phyloP scores from a whole-genome alignment of 352 stramenopile species.

The Phytophthora citricola region DNA sequence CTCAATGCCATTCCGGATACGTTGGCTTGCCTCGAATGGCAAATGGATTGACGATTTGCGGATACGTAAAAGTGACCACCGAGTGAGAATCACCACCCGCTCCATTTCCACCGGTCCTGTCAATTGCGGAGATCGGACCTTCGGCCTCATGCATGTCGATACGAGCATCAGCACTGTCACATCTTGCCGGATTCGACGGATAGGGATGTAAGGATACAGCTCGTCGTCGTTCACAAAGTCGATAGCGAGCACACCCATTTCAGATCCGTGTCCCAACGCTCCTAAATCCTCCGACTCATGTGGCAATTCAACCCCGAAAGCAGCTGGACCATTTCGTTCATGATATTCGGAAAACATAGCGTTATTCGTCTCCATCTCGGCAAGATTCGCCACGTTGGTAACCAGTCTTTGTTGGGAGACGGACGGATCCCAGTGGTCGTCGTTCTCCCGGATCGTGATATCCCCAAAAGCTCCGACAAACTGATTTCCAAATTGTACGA shows the following conservation, averaged over 20 bases:
- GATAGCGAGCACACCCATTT: conserved; percentile 42
- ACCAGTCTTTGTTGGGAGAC: conserved; percentile 50
- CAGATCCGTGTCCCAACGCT: conserved; percentile 22
- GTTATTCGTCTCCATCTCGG: conserved; percentile 54
- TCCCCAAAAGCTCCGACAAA: conserved; percentile 51
- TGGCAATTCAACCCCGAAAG: conserved; percentile 30
- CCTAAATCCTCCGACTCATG: conserved; percentile 28
- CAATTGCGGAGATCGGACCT: conserved; percentile 3
- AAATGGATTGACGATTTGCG: conserved; percentile 30
- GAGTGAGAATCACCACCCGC: conserved; percentile 33
- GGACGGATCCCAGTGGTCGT: conserved; percentile 48
- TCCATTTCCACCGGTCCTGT: conserved; percentile 30
- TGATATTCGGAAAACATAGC: conserved; percentile 50
- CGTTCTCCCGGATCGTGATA: conserved; percentile 59
- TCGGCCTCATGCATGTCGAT: conserved; percentile 32
- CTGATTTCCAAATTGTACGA: conserved; percentile 62
- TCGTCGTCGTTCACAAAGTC: conserved; percentile 60
- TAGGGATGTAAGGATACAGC: conserved; percentile 38
- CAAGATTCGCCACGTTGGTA: conserved; percentile 37
- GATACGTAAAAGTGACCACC: conserved; percentile 43
- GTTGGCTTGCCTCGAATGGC: conserved; percentile 28
- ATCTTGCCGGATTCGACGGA: conserved; percentile 45
- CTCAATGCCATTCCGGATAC: conserved; percentile 39
- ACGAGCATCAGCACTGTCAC: conserved; percentile 43
- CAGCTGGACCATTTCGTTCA: conserved; percentile 25